Evolutionary conservation across 208 protist species (phyloP), one percentile per base, ranked within the genome.

Genomic region (Tetramitus jugosus): DNA sequence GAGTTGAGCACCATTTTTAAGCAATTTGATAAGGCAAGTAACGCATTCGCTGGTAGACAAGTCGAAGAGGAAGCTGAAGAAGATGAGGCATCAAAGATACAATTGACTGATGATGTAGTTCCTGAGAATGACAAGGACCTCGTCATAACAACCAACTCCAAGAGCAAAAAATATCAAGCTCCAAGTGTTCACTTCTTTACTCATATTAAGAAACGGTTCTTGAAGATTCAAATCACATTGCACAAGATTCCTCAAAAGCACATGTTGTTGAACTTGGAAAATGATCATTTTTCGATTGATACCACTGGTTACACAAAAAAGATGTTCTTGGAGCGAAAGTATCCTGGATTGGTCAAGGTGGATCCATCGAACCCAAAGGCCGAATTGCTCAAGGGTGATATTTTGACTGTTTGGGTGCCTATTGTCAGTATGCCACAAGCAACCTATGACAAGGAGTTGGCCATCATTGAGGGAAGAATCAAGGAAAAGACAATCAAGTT

Each of bases 161-260:
- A n/a, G n/a, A n/a, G n/a, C n/a, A n/a, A n/a, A n/a, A n/a, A n/a
- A n/a, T n/a, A n/a, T n/a, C n/a, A n/a, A n/a, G n/a, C n/a, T n/a
- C n/a, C n/a, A n/a, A n/a, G n/a, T n/a, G n/a, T n/a, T n/a, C n/a
- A n/a, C n/a, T n/a, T n/a, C n/a, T n/a, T n/a, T n/a, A n/a, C n/a
- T n/a, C n/a, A n/a, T n/a, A n/a, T n/a, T n/a, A n/a, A n/a, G n/a
- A n/a, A n/a, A n/a, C n/a, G 29, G 31, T 3, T 40, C 3, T 40
- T 65, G 40, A 65, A 65, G 60, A 65, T 65, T 10, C 13, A 26
- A 26, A 40, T 65, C 4, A 35, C 26, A 31, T 40, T 65, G 6
- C 60, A 65, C 31, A 65, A 65, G 23, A 65, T 65, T 40, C 60
- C 60, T 40, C 33, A 65, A 65, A 65, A 40, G 60, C 40, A n/a